Percentiles rank a stretch among this genome's conserved stretches.
Conservation (phyloP, 2,329 filamentous ascomycete species). For the Aspergillus clavatus region DNA sequence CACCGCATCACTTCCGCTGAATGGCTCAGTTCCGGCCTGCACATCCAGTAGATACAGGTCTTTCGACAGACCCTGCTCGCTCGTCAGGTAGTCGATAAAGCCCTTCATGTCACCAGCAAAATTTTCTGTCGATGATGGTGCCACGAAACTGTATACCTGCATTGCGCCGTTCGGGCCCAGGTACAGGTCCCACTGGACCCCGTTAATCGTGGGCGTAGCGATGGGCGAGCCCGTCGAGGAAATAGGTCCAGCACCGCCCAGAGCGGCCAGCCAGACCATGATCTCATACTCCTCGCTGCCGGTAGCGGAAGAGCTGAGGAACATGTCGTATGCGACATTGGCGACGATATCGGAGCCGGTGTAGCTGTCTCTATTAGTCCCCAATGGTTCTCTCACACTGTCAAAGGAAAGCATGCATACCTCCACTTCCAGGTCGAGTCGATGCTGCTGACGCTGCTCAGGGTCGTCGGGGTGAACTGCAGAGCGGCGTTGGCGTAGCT, state of each 20-base stretch:
- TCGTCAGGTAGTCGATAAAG: constrained; percentile 55
- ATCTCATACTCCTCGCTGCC: constrained; percentile 54
- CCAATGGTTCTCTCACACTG: too few species aligned
- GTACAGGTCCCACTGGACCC: constrained; percentile 55
- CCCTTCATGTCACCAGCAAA: constrained; percentile 55
- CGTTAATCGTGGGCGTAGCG: constrained; percentile 51
- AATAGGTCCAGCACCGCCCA: constrained; percentile 57
- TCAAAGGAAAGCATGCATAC: constrained; percentile 19
- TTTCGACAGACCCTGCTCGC: constrained; percentile 28
- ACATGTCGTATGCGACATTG: constrained; percentile 60
- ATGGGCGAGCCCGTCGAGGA: constrained; percentile 46
- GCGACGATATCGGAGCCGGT: constrained; percentile 48
- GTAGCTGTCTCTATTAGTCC: constrained; percentile 36
- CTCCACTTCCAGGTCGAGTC: constrained; percentile 45
- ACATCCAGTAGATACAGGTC: constrained; percentile 52
- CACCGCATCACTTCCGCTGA: constrained; percentile 26
- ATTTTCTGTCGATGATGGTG: constrained; percentile 42
- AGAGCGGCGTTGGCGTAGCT: constrained; percentile 45
- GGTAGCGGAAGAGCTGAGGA: constrained; percentile 48
- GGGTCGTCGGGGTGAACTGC: constrained; percentile 28
- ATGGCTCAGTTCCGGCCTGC: constrained; percentile 36
- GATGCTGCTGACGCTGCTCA: constrained; percentile 39
- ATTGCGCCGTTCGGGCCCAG: constrained; percentile 56
- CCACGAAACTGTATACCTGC: constrained; percentile 58
- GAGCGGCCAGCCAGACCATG: constrained; percentile 61